Evolutionary conservation across 768 basidiomycete genomes (phyloP).

Genomic region (Trametes cingulata): DNA sequence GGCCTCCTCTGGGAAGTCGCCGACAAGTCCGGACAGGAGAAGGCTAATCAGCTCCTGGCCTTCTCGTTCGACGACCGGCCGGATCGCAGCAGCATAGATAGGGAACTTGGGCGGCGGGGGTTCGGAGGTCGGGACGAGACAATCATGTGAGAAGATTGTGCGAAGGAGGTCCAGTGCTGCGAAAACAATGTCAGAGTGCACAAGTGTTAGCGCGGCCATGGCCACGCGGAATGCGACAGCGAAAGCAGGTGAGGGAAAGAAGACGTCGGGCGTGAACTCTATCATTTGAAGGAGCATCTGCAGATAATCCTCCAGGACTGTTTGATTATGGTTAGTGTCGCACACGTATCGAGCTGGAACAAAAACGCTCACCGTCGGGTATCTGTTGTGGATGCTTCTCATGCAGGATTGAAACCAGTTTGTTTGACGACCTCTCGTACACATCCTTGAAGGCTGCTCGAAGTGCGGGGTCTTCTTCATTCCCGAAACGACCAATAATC

Average conservation of each 20-base stretch:
- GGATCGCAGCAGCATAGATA: constrained; percentile 63
- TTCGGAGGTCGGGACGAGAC: constrained; percentile 45
- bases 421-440: constrained; percentile 76
- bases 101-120: constrained; percentile 61
- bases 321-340: too few relatives aligned
- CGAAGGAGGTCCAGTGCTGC: constrained; percentile 81
- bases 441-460: constrained; percentile 58
- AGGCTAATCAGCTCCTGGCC: constrained; percentile 71
- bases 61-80: constrained; percentile 61
- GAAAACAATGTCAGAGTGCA: constrained; percentile 81
- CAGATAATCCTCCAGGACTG: constrained; percentile 96
- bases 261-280: constrained; percentile 67
- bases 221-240: constrained; percentile 74
- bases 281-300: constrained; percentile 75
- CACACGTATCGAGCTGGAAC: too few relatives aligned
- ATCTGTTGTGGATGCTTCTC: constrained; percentile 69
- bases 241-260: constrained; percentile 79
- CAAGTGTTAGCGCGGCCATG: constrained; percentile 78
- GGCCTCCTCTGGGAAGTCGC: constrained; percentile 88
- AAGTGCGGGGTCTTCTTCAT: constrained; percentile 57
- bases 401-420: constrained; percentile 67
- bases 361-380: constrained; percentile 73
- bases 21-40: constrained; percentile 75
- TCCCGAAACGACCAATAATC: constrained; percentile 73
- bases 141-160: constrained; percentile 73